Evolutionary conservation across 2,329 filamentous ascomycete species (phyloP).

Genomic region (Fusarium bulbicola): DNA sequence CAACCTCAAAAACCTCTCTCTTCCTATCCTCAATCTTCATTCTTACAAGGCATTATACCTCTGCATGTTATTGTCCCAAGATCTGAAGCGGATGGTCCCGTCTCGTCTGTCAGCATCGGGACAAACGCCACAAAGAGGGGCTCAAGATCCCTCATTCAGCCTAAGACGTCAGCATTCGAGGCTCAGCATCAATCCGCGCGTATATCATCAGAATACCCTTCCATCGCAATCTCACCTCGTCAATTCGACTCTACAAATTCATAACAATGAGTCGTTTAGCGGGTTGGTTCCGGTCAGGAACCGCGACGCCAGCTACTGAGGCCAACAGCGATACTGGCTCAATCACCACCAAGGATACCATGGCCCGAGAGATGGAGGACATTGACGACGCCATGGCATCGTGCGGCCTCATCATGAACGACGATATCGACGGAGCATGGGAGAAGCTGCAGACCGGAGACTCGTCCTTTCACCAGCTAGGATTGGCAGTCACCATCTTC

Average conservation of each 20-base stretch:
- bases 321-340: conserved; percentile 45
- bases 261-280: conserved; percentile 58
- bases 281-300: conserved; percentile 60
- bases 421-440: conserved; percentile 89
- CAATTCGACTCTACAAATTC: background rate
- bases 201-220: background rate
- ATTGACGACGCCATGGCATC: conserved; percentile 71
- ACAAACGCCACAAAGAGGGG: conserved; percentile 36
- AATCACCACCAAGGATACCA: conserved; percentile 36
- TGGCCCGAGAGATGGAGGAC: conserved; percentile 60
- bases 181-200: conserved; percentile 15
- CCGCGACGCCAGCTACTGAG: conserved; percentile 41
- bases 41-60: background rate
- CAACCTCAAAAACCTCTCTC: background rate
- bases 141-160: conserved; percentile 23
- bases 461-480: conserved; percentile 90
- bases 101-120: background rate
- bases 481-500: conserved; percentile 82
- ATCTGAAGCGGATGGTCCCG: background rate
- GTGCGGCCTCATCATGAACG: conserved; percentile 81
- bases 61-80: background rate
- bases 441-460: conserved; percentile 73
- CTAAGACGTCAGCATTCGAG: conserved; percentile 36
- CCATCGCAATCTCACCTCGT: background rate
- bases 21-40: background rate